phyloP scores from a whole-genome alignment of 2,329 filamentous ascomycete species.

The Aspergillus sp. region DNA sequence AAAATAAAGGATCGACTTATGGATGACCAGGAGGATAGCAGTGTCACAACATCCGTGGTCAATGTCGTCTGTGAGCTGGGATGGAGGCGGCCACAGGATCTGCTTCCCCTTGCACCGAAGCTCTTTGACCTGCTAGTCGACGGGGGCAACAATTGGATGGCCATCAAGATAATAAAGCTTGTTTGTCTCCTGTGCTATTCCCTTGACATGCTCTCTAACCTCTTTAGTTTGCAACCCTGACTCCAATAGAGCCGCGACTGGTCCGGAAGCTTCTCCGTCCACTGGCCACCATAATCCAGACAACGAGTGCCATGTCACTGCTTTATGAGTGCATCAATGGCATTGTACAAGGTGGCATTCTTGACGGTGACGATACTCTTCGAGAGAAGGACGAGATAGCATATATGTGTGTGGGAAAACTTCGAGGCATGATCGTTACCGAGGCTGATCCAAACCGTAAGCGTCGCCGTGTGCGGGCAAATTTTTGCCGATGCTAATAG shows the following conservation, averaged over 20 bases:
- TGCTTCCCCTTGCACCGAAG: conserved; percentile 79
- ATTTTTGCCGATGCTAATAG: conserved; percentile 1
- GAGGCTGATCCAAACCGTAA: conserved; percentile 87
- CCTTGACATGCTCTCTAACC: conserved; percentile 12
- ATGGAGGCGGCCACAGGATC: conserved; percentile 88
- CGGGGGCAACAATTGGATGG: conserved; percentile 98
- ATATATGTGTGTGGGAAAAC: conserved; percentile 79
- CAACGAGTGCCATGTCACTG: conserved; percentile 94
- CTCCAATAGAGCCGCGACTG: conserved; percentile 80
- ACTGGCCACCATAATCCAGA: conserved; percentile 83
- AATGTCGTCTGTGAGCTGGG: conserved; percentile 96
- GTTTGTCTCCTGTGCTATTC: conserved; percentile 39
- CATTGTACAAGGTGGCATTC: conserved; percentile 90
- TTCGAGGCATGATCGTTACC: conserved; percentile 86
- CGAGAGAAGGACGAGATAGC: conserved; percentile 86
- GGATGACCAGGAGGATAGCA: conserved; percentile 81
- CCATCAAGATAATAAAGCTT: conserved; percentile 96
- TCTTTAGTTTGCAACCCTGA: conserved; percentile 78
- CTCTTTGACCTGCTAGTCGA: conserved; percentile 88
- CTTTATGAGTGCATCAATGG: conserved; percentile 98
- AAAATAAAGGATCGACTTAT: conserved; percentile 92
- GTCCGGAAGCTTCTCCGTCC: conserved; percentile 87
- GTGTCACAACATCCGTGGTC: conserved; percentile 89
- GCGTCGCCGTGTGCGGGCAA: too few species aligned
- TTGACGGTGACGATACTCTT: conserved; percentile 70